Percentiles rank a stretch among this genome's conserved stretches.
phyloP scores from a whole-genome alignment of 2,329 filamentous ascomycete species.

The Ambrosiella xylebori region DNA sequence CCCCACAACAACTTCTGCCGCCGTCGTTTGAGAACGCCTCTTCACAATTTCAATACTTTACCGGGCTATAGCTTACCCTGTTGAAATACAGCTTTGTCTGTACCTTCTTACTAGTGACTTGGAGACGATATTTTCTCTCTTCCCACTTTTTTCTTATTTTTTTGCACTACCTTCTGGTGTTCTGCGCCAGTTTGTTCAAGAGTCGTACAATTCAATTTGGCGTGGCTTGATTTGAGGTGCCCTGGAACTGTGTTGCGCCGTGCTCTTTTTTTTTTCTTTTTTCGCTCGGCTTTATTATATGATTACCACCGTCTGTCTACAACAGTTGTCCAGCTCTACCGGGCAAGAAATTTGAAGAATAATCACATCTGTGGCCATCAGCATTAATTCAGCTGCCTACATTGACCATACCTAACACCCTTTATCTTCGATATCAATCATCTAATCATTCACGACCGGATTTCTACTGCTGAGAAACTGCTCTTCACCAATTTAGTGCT shows the following conservation, averaged over 20 bases:
- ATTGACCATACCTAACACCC: neutral
- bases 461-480: no score
- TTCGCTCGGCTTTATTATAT: neutral
- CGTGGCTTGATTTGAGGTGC: no score
- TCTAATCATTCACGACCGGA: neutral
- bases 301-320: neutral
- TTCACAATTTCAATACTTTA: neutral
- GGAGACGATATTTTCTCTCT: slow-evolving; percentile 1
- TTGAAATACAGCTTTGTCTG: slow-evolving; percentile 4
- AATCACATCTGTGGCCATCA: no score
- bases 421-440: neutral
- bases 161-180: neutral
- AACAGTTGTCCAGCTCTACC: neutral
- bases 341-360: no score
- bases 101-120: neutral
- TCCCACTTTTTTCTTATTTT: neutral
- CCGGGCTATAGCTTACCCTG: neutral
- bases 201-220: no score
- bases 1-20: neutral
- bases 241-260: neutral
- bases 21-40: neutral
- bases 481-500: neutral
- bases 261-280: neutral
- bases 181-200: no score
- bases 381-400: neutral